Conservation (phyloP, 1,139 yeast species). For the Suhomyces atakaporum region DNA sequence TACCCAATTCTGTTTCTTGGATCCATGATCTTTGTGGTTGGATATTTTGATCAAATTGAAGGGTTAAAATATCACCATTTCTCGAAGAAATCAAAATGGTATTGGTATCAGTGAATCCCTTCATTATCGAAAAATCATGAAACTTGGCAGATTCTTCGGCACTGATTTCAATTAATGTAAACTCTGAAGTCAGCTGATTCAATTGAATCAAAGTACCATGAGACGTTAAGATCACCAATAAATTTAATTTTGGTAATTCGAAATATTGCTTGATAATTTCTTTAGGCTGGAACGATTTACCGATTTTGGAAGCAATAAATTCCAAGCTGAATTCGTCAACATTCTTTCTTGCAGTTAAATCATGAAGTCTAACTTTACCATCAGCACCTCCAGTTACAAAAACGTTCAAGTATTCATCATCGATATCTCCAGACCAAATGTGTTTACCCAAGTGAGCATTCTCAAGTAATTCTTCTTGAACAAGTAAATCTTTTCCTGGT, state of each 20-base stretch:
- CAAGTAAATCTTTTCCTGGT: conserved; percentile 24
- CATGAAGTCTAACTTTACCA: conserved; percentile 71
- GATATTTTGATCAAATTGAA: conserved; percentile 36
- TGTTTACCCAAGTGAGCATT: conserved; percentile 82
- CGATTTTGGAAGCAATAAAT: conserved; percentile 25
- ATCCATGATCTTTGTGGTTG: conserved; percentile 26
- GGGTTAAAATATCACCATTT: conserved; percentile 51
- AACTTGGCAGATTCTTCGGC: conserved; percentile 30
- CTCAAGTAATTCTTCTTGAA: conserved; percentile 40
- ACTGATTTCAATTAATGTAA: conserved; percentile 31
- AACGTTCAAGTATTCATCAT: conserved; percentile 37
- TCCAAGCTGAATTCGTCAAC: conserved; percentile 15
- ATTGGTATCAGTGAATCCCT: conserved; percentile 43
- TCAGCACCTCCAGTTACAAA: conserved; percentile 89
- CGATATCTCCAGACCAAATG: conserved; percentile 79
- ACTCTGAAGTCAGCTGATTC: conserved; percentile 19
- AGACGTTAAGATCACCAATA: conserved; percentile 61
- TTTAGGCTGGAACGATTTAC: conserved; percentile 34
- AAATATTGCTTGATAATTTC: conserved; percentile 67
- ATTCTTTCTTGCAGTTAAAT: conserved; percentile 34
- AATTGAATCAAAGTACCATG: conserved; percentile 53
- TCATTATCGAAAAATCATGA: conserved; percentile 52
- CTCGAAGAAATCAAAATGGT: conserved; percentile 53
- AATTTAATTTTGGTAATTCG: conserved; percentile 37
- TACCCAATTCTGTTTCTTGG: conserved; percentile 19